A percentile compares a stretch with the other conserved stretches of the same genome.
phyloP scores from a whole-genome alignment of 2,329 filamentous ascomycete genomes.

The Exserohilum rostratum region DNA sequence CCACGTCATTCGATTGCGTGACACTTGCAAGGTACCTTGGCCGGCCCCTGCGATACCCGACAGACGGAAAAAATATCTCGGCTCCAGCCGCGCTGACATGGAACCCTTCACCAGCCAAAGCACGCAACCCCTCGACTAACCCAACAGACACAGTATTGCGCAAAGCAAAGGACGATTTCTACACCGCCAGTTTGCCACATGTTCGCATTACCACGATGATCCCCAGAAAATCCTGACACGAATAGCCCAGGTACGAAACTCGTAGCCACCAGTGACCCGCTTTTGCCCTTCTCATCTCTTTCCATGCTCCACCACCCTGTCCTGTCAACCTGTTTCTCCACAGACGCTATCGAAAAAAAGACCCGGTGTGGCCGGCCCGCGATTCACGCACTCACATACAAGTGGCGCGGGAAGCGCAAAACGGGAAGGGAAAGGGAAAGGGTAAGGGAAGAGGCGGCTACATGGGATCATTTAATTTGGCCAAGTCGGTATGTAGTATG shows the following conservation, averaged over 20 bases:
- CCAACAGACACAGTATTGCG: neutral
- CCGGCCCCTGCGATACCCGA: neutral
- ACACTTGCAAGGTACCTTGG: neutral
- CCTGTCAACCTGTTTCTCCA: neutral
- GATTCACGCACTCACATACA: slow-evolving; percentile 10
- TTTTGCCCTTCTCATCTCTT: neutral
- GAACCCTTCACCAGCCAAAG: neutral
- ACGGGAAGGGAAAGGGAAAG: neutral
- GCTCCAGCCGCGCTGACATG: neutral
- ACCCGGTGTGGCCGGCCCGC: neutral
- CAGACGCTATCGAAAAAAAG: slow-evolving; percentile 7
- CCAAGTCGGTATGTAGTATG: too few relatives aligned
- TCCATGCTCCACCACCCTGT: slow-evolving; percentile 1
- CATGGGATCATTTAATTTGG: slow-evolving; percentile 13
- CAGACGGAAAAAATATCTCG: neutral
- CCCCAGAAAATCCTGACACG: slow-evolving; percentile 3
- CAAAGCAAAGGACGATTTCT: neutral
- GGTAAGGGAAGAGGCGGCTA: slow-evolving; percentile 19
- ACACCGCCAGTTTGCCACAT: slow-evolving; percentile 1
- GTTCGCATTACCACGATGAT: neutral
- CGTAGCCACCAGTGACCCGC: neutral
- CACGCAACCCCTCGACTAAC: neutral
- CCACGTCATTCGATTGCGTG: slow-evolving; percentile 5
- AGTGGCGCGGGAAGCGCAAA: slow-evolving; percentile 9
- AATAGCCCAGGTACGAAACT: slow-evolving; percentile 1